Base-by-base conservation (phyloP, 352 stramenopile genomes). In the Pythium sukuiense region DNA sequence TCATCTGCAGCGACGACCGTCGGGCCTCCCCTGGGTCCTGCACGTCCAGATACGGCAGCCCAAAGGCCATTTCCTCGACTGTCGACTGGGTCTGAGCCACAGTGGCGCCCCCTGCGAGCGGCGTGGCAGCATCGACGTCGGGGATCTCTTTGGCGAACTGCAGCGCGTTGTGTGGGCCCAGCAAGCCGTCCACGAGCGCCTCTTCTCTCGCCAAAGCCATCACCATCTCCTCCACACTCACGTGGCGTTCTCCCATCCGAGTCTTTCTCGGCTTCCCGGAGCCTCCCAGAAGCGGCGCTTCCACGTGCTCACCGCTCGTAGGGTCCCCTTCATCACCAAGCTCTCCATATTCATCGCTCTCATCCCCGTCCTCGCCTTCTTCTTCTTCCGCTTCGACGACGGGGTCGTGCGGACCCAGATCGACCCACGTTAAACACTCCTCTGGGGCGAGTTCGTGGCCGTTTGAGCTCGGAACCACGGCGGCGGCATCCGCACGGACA, bases 1-100 rank as follows among this genome's bases (percentile, higher is more conserved):
- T 62, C 61, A 68, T 69, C 35, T 69, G 62, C 16, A 69, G 55
- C 62, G 62, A 69, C 54, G 62, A 69, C 46, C 43, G 37, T 26
- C 55, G 62, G 9, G 54, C 3, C 37, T 29, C 41, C 7, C 30
- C 24, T 1, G 39, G 16, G 26, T 57, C 55, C 16, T 27, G 6
- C 6, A 61, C 24, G 7, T 33, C 32, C 29, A 69, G 37, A 16
- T 59, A 45, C 13, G 62, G 62, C 46, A 69, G 29, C 4, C 62
- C 61, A 14, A 68, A 68, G 5, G 54, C 61, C 43, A 54, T 68
- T 32, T 68, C 61, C 29, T 63, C 54, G 24, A 68, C 53, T 6
- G 43, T 24, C 29, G 61, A 35, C 26, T 55, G 48, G 1, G n/a
- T 14, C 20, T 52, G 45, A 12, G 45, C 45, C 16, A 52, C 14